Conservation (phyloP, 2,329 filamentous ascomycete genomes). For the Aspergillus flavus region DNA sequence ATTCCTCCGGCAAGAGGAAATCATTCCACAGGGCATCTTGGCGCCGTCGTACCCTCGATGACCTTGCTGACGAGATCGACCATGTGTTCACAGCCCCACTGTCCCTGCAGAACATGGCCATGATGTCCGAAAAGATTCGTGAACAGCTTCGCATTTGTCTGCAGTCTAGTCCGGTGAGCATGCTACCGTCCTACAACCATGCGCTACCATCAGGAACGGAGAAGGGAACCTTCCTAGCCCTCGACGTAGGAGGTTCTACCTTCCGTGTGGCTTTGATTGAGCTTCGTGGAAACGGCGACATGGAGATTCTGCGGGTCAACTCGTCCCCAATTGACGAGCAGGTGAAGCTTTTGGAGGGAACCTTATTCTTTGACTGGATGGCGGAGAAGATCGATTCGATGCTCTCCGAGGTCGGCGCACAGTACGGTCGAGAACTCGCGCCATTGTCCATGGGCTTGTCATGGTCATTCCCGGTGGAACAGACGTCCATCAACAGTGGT, state of each 20-base stretch:
- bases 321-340: constrained; percentile 59
- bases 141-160: constrained; percentile 59
- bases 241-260: constrained; percentile 69
- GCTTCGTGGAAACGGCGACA: constrained; percentile 53
- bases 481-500: constrained; percentile 62
- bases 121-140: constrained; percentile 49
- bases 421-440: constrained; percentile 39
- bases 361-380: constrained; percentile 69
- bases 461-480: constrained; percentile 69
- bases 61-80: constrained; percentile 44
- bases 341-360: constrained; percentile 58
- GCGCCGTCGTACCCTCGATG: constrained; percentile 40
- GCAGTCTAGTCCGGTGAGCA: constrained; percentile 60
- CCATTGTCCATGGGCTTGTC: constrained; percentile 62
- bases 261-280: constrained; percentile 65
- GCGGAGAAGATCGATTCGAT: constrained; percentile 60
- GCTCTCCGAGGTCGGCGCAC: constrained; percentile 47
- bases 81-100: constrained; percentile 41
- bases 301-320: constrained; percentile 59
- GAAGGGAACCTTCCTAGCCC: constrained; percentile 61
- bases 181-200: constrained; percentile 68
- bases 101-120: constrained; percentile 39
- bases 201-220: constrained; percentile 62
- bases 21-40: constrained; percentile 38
- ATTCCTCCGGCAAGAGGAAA: constrained; percentile 33